Base-by-base conservation (phyloP, 1,284 basidiomycete species). In the Sporisorium exsertum region DNA sequence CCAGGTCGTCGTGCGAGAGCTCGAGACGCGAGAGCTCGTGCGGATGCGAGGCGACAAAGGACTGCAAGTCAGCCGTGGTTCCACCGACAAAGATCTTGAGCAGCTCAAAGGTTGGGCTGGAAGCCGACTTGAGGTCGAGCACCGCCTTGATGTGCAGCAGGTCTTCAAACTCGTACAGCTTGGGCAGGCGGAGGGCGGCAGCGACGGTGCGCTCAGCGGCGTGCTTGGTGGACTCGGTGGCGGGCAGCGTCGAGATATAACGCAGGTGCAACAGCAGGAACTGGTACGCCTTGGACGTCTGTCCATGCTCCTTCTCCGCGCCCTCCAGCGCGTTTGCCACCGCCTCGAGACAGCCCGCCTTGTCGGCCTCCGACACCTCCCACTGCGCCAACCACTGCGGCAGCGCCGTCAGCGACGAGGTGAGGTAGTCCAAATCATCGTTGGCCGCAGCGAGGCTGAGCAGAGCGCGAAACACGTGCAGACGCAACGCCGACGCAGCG, bases 361-460 rank as follows among this genome's bases (percentile, higher is more conserved):
- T 84, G 45, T 72, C 52, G 22, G 60, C 37, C 12, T 74, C 68
- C 15, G 66, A 51, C 12, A 85, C 72, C 3, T 79, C 13, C 84
- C 84, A 85, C 58, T 77, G 64, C 2, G 83, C 78, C 35, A 85
- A 68, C 83, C 84, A 84, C 24, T 61, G 64, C 2, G 83, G 82
- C 22, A 84, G 56, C 8, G 75, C 60, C 15, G 69, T 50, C 9
- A 85, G 61, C 20, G 81, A 66, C 12, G 72, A 66, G 15, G 78
- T 60, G 46, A 85, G 59, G 56, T 78, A 77, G 68, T 84, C 82
- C 35, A 85, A 57, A 50, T 85, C 84, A 35, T 83, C 84, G 55
- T 84, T 82, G 47, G 64, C 49, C 7, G 78, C 58, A n/a, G 77
- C 81, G 10, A 84, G 62, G 26, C 66, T 46, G 27, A 85, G 63